phyloP scores from a whole-genome alignment of 1,139 yeast species.

The Yamadazyma jaroonii region DNA sequence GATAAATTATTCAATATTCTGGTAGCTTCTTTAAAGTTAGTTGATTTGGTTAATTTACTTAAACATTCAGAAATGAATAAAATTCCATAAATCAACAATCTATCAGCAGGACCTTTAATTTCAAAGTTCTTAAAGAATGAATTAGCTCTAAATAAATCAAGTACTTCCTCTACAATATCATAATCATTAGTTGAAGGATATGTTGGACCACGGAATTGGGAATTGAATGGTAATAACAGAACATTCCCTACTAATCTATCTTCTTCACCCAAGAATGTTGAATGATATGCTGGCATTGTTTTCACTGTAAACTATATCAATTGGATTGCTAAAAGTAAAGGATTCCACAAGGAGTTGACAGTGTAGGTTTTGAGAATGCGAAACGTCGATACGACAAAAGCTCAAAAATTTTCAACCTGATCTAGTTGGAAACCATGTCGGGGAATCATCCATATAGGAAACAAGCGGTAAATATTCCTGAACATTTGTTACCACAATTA shows the following conservation, averaged over 20 bases:
- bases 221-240: constrained; percentile 76
- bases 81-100: constrained; percentile 95
- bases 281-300: constrained; percentile 80
- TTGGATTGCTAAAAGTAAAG: too few species aligned
- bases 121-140: constrained; percentile 96
- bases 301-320: too few species aligned
- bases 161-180: constrained; percentile 86
- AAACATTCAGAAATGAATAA: constrained; percentile 85
- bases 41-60: constrained; percentile 50
- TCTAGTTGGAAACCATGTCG: constrained; percentile 6
- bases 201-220: constrained; percentile 88
- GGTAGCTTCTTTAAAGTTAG: constrained; percentile 61
- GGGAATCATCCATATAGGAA: constrained; percentile 12
- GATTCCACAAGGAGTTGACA: too few species aligned
- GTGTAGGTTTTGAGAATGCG: too few species aligned
- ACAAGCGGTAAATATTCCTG: constrained; percentile 23
- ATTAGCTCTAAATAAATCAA: constrained; percentile 92
- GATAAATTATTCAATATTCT: constrained; percentile 78
- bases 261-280: constrained; percentile 75
- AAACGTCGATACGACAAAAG: too few species aligned
- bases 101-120: constrained; percentile 92
- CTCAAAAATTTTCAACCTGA: too few species aligned
- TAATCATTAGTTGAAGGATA: constrained; percentile 80
- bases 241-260: constrained; percentile 59
- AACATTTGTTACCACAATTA: constrained; percentile 36